Conservation (phyloP, 2,329 filamentous ascomycete species). For the Didymella lethalis region DNA sequence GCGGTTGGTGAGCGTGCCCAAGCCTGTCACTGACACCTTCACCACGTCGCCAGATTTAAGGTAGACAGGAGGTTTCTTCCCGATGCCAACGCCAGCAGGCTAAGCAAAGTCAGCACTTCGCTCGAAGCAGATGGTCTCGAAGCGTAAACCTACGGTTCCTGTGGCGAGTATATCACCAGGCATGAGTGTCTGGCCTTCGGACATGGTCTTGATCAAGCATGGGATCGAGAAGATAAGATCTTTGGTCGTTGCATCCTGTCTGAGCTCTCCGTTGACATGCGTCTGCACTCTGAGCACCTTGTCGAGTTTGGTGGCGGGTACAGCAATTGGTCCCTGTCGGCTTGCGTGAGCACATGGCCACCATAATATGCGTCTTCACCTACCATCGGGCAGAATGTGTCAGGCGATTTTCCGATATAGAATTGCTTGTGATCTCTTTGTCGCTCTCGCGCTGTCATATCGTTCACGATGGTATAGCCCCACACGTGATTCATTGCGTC, state of each 20-base stretch:
- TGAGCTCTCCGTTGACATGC: neutral
- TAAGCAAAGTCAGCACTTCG: neutral
- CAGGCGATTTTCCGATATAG: slow-evolving; percentile 60
- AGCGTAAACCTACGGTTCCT: neutral
- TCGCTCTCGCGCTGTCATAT: slow-evolving; percentile 36
- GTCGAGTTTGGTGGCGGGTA: neutral
- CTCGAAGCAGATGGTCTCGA: neutral
- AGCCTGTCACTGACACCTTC: neutral
- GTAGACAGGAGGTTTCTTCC: neutral
- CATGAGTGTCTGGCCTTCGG: neutral
- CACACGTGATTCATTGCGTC: slow-evolving; percentile 61
- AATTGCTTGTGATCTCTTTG: slow-evolving; percentile 63
- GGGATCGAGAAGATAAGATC: neutral
- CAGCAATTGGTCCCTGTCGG: neutral
- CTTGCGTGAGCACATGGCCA: neutral
- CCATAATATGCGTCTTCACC: neutral
- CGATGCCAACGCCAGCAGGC: neutral
- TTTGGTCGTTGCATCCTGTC: neutral
- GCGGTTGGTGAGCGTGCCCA: neutral
- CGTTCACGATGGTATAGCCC: slow-evolving; percentile 64
- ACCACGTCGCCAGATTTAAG: neutral
- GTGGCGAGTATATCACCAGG: neutral
- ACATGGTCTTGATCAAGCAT: neutral
- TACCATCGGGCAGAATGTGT: neutral
- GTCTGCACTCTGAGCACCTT: neutral